A percentile compares a stretch with the other conserved stretches of the same genome.
These are phyloP conservation scores for Pseudogymnoascus sp. DNA, from an alignment of 2,329 filamentous ascomycete species.

Conservation along the genomic window DNA sequence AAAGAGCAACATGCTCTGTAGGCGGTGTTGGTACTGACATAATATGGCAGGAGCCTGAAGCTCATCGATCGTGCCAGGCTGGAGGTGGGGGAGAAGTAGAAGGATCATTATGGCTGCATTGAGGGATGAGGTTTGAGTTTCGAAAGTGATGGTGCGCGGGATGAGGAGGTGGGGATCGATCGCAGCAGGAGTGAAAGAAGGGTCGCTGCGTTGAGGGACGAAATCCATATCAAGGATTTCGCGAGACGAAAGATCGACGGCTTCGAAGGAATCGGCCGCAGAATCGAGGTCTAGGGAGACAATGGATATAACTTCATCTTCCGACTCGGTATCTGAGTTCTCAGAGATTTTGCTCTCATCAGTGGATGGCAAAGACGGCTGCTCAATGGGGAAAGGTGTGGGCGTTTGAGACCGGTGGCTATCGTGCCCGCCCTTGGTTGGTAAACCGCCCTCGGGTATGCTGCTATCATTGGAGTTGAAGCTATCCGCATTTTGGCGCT, in stretches of 20 bases:
- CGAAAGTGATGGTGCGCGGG: conserved; percentile 47
- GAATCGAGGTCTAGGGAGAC: background rate
- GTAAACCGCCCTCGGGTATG: background rate
- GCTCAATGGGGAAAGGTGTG: conserved; percentile 13
- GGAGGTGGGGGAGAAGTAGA: conserved; percentile 50
- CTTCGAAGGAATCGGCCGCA: background rate
- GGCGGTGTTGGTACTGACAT: conserved; percentile 51
- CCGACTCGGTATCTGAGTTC: conserved; percentile 5
- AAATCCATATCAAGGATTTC: conserved; percentile 50
- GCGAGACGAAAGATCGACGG: conserved; percentile 15
- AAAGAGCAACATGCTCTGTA: conserved; percentile 53
- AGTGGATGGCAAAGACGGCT: conserved; percentile 20
- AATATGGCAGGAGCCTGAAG: conserved; percentile 50
- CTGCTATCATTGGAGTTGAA: background rate
- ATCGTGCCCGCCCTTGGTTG: background rate
- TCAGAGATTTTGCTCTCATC: background rate
- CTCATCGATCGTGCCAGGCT: conserved; percentile 45
- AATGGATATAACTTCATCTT: conserved; percentile 17
- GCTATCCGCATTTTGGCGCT: background rate
- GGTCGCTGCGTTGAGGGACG: conserved; percentile 50
- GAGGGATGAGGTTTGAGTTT: conserved; percentile 47
- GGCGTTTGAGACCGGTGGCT: background rate
- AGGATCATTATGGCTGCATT: conserved; percentile 55
- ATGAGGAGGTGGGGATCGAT: conserved; percentile 50
- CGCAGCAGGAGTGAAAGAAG: conserved; percentile 45